Evolutionary conservation across 2,329 filamentous ascomycete species (phyloP), one percentile per base, ranked within the genome.

Genomic region (Neurospora sp.): DNA sequence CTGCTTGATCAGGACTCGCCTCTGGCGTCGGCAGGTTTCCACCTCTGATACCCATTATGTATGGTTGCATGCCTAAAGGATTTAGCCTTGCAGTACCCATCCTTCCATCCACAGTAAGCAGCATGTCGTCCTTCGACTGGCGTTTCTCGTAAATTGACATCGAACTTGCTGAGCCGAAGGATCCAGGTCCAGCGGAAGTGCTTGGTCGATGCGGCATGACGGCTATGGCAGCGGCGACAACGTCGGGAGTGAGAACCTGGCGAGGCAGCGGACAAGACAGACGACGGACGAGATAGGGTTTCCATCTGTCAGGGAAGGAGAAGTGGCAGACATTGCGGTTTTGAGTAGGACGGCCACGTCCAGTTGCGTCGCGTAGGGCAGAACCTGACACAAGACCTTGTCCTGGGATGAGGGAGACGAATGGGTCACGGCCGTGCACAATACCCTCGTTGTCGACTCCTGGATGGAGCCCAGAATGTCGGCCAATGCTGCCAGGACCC

Each of bases 51-150:
- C 77, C 80, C 15, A 72, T 67, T 33, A 69, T 66, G 39, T 71
- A 73, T 28, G 73, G 73, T n/a, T 74, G 72, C 23, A 73, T 66
- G 2, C 73, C 73, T 68, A 71, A 46, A n/a, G 42, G 74, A 38
- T 72, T 74, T 67, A 75, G 75, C 70, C 74, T 79, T 66, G 58
- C 70, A 66, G 75, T 75, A 42, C 76, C 75, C 69, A 76, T 75
- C 66, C 78, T 77, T 39, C 78, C 62, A 40, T 69, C 78, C 69
- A 82, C 71, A 69, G 79, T 8, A 7, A 62, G 52, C 4, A 62
- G 80, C 73, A 80, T 80, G 73, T 83, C 81, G 73, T 82, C 81
- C 68, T 79, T 83, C 28, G 84, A 86, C 62, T 83, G 76, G 72
- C 83, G 80, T 75, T 82, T 84, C 73, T 81, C 78, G 68, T 78